A percentile compares a stretch with the other conserved stretches of the same genome.
Conservation (phyloP, 1,284 basidiomycete genomes). For the Caloboletus inedulis region DNA sequence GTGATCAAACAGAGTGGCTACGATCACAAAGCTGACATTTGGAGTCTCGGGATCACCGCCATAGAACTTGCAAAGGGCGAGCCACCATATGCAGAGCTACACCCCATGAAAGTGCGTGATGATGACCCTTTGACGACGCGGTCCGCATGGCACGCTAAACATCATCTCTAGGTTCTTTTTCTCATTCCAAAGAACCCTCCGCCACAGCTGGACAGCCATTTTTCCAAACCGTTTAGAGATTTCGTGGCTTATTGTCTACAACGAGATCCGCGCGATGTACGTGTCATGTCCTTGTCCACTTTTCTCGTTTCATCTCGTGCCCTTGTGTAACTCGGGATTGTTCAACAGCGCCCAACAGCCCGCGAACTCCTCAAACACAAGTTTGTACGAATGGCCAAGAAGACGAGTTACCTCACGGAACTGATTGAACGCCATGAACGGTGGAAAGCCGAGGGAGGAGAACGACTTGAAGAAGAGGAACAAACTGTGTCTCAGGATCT, state of each 20-base stretch:
- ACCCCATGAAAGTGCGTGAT: conserved; percentile 89
- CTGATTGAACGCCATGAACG: conserved; percentile 92
- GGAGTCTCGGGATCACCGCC: conserved; percentile 94
- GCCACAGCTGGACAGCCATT: conserved; percentile 83
- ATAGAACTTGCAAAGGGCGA: conserved; percentile 98
- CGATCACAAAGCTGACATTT: conserved; percentile 98
- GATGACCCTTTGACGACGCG: not conserved
- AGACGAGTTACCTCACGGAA: conserved; percentile 91
- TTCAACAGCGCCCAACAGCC: conserved; percentile 81
- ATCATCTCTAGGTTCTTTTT: conserved; percentile 75
- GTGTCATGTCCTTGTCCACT: conserved; percentile 26
- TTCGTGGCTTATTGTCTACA: conserved; percentile 93
- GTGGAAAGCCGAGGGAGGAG: conserved; percentile 92
- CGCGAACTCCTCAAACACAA: conserved; percentile 94
- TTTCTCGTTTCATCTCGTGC: not conserved
- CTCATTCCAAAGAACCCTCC: conserved; percentile 98
- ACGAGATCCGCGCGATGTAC: conserved; percentile 86
- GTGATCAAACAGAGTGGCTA: conserved; percentile 99
- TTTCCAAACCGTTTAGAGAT: conserved; percentile 90
- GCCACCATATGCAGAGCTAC: conserved; percentile 95
- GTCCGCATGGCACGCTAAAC: not conserved
- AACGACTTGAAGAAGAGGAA: conserved; percentile 69
- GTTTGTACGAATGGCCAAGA: conserved; percentile 92
- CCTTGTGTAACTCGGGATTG: conserved; percentile 15
- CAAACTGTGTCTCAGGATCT: conserved; percentile 55